Conservation (phyloP, 179 eudicot genomes). For the Silene vulgaris region DNA sequence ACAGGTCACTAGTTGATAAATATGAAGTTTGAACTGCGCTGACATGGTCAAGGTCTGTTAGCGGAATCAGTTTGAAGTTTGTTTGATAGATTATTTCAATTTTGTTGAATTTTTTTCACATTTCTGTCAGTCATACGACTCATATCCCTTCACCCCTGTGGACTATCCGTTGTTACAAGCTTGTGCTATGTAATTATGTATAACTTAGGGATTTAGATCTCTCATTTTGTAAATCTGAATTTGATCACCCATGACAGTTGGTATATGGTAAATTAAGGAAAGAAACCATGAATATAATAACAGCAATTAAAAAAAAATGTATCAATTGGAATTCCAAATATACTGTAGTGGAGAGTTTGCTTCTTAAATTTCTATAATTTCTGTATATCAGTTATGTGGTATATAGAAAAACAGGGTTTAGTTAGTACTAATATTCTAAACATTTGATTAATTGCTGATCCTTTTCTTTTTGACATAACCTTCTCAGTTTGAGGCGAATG, state of each 20-base stretch:
- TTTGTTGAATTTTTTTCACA: not conserved
- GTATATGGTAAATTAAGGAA: not conserved
- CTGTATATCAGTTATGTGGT: not conserved
- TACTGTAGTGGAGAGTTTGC: not conserved
- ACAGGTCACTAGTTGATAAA: not conserved
- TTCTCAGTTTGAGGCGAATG: not conserved
- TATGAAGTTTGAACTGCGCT: not conserved
- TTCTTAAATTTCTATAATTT: not conserved
- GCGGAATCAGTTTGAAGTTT: not conserved
- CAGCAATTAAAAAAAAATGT: not conserved
- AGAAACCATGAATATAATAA: not conserved
- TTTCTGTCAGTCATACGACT: not conserved
- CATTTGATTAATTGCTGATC: not conserved
- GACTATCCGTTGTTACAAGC: not conserved
- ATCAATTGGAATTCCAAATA: not conserved
- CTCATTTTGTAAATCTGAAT: not conserved
- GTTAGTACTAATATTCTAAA: not conserved
- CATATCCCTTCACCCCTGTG: not conserved
- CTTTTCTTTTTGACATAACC: conserved; percentile 12
- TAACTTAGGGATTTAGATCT: not conserved
- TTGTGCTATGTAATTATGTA: not conserved
- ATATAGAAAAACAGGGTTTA: not conserved
- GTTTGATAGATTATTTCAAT: not conserved
- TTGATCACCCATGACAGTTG: not conserved
- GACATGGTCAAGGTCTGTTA: not conserved